Evolutionary conservation across 148 eudicot species (phyloP).

Genomic region (Heliosperma pusillum): DNA sequence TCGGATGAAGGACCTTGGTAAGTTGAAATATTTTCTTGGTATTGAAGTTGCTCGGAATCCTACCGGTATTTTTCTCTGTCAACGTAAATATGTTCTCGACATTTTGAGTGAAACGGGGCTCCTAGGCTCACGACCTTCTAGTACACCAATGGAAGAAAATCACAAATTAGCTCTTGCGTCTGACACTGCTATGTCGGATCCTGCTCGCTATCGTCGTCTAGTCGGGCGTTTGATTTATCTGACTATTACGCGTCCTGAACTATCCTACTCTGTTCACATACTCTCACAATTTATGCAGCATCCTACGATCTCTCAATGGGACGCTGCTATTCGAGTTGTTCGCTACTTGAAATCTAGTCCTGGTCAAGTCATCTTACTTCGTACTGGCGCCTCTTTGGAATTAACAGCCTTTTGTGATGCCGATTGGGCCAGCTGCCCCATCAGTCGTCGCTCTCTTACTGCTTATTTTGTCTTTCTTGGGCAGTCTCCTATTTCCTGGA

Average conservation of each 20-base stretch:
- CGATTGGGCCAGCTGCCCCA: background rate
- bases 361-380: constrained; percentile 4
- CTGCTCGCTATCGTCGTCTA: background rate
- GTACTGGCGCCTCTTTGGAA: background rate
- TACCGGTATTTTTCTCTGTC: constrained; percentile 6
- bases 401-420: background rate
- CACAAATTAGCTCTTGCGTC: background rate
- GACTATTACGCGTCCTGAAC: background rate
- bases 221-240: constrained; percentile 2
- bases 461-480: background rate
- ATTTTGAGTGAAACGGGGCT: background rate
- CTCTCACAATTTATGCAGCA: constrained; percentile 15
- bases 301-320: background rate
- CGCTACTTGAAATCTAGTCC: background rate
- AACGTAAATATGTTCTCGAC: constrained; percentile 18
- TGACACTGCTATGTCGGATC: background rate
- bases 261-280: background rate
- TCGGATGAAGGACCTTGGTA: constrained; percentile 11
- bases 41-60: constrained; percentile 10
- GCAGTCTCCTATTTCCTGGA: too few species aligned
- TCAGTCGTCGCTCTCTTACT: background rate
- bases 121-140: background rate
- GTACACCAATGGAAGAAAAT: constrained; percentile 15
- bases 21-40: constrained; percentile 19
- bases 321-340: background rate